These are phyloP conservation scores for Andrographis paniculata DNA, from an alignment of 305 asterid species.

Conservation along the genomic window DNA sequence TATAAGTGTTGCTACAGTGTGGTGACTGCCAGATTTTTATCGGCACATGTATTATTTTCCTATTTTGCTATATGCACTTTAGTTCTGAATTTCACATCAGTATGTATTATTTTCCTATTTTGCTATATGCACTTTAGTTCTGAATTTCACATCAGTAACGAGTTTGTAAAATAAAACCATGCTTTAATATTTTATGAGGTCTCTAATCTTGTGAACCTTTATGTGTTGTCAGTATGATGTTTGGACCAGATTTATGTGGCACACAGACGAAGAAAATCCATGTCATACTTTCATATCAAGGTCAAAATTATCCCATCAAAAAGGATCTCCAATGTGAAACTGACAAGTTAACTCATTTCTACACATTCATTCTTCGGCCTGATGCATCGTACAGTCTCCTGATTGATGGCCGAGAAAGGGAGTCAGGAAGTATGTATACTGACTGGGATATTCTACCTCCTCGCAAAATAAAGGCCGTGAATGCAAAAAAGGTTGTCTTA, in stretches of 20 bases:
- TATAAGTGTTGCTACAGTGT: too few relatives aligned
- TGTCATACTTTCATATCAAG: constrained; percentile 83
- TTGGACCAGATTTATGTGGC: constrained; percentile 96
- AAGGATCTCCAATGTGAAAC: constrained; percentile 96
- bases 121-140: too few relatives aligned
- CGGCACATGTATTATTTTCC: too few relatives aligned
- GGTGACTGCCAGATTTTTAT: too few relatives aligned
- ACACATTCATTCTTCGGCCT: constrained; percentile 86
- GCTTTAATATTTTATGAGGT: neutral
- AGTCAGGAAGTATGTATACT: constrained; percentile 91
- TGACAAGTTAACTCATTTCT: constrained; percentile 90
- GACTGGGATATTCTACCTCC: constrained; percentile 99
- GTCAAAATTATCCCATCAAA: constrained; percentile 93
- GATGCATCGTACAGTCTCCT: constrained; percentile 78
- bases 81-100: too few relatives aligned
- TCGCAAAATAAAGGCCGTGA: constrained; percentile 69
- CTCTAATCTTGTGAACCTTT: neutral
- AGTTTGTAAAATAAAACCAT: too few relatives aligned
- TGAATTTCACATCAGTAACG: too few relatives aligned
- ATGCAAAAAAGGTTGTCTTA: constrained; percentile 70
- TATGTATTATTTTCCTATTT: too few relatives aligned
- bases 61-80: too few relatives aligned
- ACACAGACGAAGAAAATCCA: constrained; percentile 94
- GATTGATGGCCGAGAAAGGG: constrained; percentile 94
- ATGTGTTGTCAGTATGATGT: constrained; percentile 50